Base-by-base conservation (phyloP, 768 basidiomycete species). In the Sarcomyxa edulis region DNA sequence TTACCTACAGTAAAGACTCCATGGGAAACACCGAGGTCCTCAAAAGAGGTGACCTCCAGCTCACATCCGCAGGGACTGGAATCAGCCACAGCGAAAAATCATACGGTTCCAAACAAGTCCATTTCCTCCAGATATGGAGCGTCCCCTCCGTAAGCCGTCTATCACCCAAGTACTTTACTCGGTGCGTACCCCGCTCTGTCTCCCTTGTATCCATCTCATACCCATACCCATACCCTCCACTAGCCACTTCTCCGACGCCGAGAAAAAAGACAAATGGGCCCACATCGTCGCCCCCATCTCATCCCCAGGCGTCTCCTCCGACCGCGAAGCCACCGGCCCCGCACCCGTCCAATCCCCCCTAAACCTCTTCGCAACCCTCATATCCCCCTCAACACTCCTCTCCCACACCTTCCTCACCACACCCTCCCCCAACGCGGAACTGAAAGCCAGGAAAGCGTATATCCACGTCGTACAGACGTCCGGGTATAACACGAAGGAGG, bases 1-100 rank as follows among this genome's bases (percentile, higher is more conserved):
- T 22, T 16, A 14, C 39, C 32, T 31, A 7, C 42, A 90, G 92
- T 64, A 75, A 84, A 60, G 95, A 97, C 61, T 88, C 83, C 5
- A 88, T 96, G 84, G 83, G 84, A 26, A 95, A 95, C 63, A 73
- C 74, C 38, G 95, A 98, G 58, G 70, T 93, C 42, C 76, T 97
- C 54, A 81, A 81, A 55, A 79, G 91, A 11, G 95, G 95, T 1
- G 85, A 91, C 49, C 49, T 97, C 22, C 94, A 97, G 58, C 77
- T 96, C 64, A 93, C 93, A 2, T 90, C 85, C 1, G 81, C 94
- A 0, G 94, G 94, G 7, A 93, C 84, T 0, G 95, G 95, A 3
- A 95, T 97, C 51, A 71, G 79, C 0, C 94, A 97, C 59, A 83
- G 81, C 21, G 72, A 76, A 54, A 71, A 72, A 31, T 59, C 68